These are phyloP conservation scores for Verticillium albo-atrum DNA, from an alignment of 2,329 filamentous ascomycete species.

Conservation along the genomic window DNA sequence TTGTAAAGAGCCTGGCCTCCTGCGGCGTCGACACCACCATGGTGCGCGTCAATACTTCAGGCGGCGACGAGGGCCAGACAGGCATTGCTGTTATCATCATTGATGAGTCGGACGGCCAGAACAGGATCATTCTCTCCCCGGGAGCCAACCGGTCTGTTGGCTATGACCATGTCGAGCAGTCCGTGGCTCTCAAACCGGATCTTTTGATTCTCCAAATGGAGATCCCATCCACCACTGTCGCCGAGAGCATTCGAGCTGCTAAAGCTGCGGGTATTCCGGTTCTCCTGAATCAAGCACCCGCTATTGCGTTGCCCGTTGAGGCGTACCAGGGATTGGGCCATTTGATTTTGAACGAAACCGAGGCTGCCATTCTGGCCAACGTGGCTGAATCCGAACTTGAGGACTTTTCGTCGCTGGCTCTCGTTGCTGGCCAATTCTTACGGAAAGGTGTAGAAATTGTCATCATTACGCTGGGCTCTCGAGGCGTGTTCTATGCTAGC, in stretches of 20 bases:
- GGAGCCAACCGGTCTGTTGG: slow-evolving; percentile 42
- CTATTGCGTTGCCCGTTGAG: slow-evolving; percentile 52
- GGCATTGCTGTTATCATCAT: slow-evolving; percentile 57
- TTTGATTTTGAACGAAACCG: slow-evolving; percentile 70
- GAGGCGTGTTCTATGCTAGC: slow-evolving; percentile 50
- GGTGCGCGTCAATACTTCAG: slow-evolving; percentile 35
- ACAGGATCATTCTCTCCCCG: slow-evolving; percentile 52
- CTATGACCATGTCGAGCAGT: slow-evolving; percentile 14
- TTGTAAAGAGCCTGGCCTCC: slow-evolving; percentile 39
- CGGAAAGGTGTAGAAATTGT: slow-evolving; percentile 56
- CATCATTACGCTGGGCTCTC: slow-evolving; percentile 63
- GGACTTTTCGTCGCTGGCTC: slow-evolving; percentile 22
- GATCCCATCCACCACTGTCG: slow-evolving; percentile 48
- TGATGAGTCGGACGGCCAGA: slow-evolving; percentile 49
- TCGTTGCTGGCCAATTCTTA: slow-evolving; percentile 50
- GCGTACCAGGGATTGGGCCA: slow-evolving; percentile 57
- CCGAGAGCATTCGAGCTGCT: slow-evolving; percentile 41
- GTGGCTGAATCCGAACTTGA: slow-evolving; percentile 26
- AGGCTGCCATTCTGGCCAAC: slow-evolving; percentile 59
- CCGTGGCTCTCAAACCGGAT: slow-evolving; percentile 38
- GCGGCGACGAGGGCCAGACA: slow-evolving; percentile 22
- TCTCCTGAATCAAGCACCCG: slow-evolving; percentile 68
- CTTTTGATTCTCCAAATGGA: slow-evolving; percentile 59
- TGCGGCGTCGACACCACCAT: slow-evolving; percentile 42
- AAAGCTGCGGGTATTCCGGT: slow-evolving; percentile 40